Conservation (phyloP, 2,329 filamentous ascomycete genomes). For the Colletotrichum sublineola region DNA sequence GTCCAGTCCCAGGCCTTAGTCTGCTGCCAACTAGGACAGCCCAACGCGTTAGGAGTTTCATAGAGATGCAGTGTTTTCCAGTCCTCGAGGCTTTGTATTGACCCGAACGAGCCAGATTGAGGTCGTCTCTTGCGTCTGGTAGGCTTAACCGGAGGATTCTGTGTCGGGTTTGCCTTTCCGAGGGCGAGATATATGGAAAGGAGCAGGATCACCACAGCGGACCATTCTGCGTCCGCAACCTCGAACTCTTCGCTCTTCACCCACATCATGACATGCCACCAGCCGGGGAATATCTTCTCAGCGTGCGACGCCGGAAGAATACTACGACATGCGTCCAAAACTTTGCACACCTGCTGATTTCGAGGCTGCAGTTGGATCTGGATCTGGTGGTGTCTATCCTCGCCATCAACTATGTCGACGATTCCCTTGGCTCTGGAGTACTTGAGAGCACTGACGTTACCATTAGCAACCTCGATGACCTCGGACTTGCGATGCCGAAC, state of each 20-base stretch:
- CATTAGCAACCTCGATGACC: slow-evolving; percentile 61
- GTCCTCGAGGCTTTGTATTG: slow-evolving; percentile 55
- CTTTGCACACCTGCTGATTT: slow-evolving; percentile 71
- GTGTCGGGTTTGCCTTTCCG: slow-evolving; percentile 55
- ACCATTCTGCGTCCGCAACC: slow-evolving; percentile 74
- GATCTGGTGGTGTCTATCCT: slow-evolving; percentile 74
- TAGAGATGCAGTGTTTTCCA: slow-evolving; percentile 63
- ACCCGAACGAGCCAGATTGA: slow-evolving; percentile 53
- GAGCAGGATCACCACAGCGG: slow-evolving; percentile 73
- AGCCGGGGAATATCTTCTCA: slow-evolving; percentile 74
- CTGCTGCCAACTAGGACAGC: slow-evolving; percentile 70
- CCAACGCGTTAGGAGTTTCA: slow-evolving; percentile 62
- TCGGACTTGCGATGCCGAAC: slow-evolving; percentile 59
- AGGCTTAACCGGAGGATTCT: slow-evolving; percentile 6
- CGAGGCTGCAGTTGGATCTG: slow-evolving; percentile 76
- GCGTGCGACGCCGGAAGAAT: slow-evolving; percentile 70
- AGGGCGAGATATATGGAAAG: slow-evolving; percentile 74
- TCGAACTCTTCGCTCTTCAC: slow-evolving; percentile 63
- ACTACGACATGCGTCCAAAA: slow-evolving; percentile 73
- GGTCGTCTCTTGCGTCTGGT: slow-evolving; percentile 49
- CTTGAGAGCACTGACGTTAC: slow-evolving; percentile 66
- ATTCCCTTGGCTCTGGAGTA: slow-evolving; percentile 71
- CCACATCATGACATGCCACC: slow-evolving; percentile 83
- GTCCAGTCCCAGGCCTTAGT: slow-evolving; percentile 80
- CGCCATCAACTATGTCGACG: slow-evolving; percentile 75